Base-by-base conservation (phyloP, 2,329 filamentous ascomycete species). In the Phyllosticta citrichinensis region DNA sequence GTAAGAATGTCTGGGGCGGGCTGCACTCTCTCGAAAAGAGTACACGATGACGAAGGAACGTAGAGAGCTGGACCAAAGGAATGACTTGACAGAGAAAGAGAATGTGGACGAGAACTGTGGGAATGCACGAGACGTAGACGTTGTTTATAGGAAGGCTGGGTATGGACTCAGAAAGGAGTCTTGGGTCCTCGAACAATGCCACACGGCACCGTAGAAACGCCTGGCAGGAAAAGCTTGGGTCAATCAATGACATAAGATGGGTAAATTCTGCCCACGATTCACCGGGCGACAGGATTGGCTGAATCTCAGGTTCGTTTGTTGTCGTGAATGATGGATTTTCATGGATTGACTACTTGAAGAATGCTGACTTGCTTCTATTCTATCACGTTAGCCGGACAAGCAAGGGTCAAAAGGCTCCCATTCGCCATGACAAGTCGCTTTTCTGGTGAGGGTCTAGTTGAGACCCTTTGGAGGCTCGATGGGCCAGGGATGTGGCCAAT, bases 21-120 rank as follows among this genome's bases (percentile, higher is more conserved):
- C 64, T 62, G 56, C 60, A 59, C 62, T 59, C 54, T 63, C 47
- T 58, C 61, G 63, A 60, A 63, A 63, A 65, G 63, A 63, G 65
- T 65, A 64, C 63, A 51, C 58, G 54, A 58, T 57, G 62, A 64
- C 61, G 64, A 75, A 76, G 68, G 75, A 77, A 74, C 71, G 73
- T 75, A 69, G 65, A 71, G 70, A 71, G 71, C 71, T 74, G 71
- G 72, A 70, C 60, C 68, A 71, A 77, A 75, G 70, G 74, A 77
- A 74, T 75, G 75, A 76, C 74, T 75, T 66, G 64, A 65, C 54
- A 52, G 55, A 54, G 56, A 63, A 64, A 67, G 65, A 66, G 68
- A 71, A 72, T 67, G 68, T 68, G 66, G 63, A 66, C 64, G 67
- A 67, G 57, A 69, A 65, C 66, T 66, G 68, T 66, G 60, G 68